These are phyloP conservation scores for Phialophora tarda DNA, from an alignment of 2,329 filamentous ascomycete genomes.

Conservation along the genomic window DNA sequence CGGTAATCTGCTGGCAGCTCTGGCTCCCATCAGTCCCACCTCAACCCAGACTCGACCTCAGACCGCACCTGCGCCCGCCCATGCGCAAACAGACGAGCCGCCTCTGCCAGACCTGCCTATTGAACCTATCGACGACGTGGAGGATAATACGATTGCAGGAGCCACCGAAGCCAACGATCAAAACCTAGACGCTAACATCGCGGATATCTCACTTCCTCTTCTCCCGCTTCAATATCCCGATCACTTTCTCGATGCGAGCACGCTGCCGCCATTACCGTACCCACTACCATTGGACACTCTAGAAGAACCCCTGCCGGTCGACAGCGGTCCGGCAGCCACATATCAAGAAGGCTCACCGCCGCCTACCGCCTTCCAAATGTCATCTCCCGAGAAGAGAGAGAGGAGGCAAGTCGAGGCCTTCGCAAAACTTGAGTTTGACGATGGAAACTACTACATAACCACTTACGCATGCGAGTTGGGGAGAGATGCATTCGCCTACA, in stretches of 20 bases:
- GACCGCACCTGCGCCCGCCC: constrained; percentile 14
- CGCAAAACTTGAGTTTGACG: constrained; percentile 68
- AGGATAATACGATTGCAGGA: constrained; percentile 10
- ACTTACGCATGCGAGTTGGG: constrained; percentile 68
- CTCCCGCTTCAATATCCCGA: constrained; percentile 25
- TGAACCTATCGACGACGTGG: background rate
- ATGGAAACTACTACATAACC: constrained; percentile 70
- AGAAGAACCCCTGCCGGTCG: constrained; percentile 12
- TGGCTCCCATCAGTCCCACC: constrained; percentile 30
- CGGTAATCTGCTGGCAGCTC: constrained; percentile 34
- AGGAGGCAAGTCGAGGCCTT: constrained; percentile 59
- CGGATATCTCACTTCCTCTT: constrained; percentile 25
- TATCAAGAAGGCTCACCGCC: constrained; percentile 26
- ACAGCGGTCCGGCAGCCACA: background rate
- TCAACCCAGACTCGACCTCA: constrained; percentile 22
- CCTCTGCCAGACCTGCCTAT: constrained; percentile 5
- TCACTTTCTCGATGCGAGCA: constrained; percentile 23
- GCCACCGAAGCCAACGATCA: background rate
- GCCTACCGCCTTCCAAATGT: constrained; percentile 27
- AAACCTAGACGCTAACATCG: constrained; percentile 7
- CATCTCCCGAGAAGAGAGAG: constrained; percentile 33
- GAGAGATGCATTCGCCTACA: constrained; percentile 62
- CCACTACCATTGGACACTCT: constrained; percentile 15
- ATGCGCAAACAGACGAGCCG: background rate
- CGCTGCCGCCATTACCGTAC: constrained; percentile 16